A percentile compares a stretch with the other conserved stretches of the same genome.
Evolutionary conservation across 352 stramenopile species (phyloP).

Genomic region (Globisporangium cylindrosporum): DNA sequence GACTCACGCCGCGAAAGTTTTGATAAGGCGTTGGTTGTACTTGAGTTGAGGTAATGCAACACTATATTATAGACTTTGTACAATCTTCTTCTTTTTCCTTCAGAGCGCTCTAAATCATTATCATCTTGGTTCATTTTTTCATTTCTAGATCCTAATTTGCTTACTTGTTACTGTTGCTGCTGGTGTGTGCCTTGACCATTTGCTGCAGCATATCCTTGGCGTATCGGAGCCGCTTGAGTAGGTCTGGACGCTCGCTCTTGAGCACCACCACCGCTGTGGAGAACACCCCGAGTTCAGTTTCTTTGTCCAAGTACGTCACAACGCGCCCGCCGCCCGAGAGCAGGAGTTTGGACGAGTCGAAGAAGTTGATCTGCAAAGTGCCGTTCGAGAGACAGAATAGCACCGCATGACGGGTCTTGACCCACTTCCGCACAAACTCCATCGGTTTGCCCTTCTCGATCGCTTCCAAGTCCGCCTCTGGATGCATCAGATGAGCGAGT

Average conservation of each 20-base stretch:
- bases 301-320: slow-evolving; percentile 88
- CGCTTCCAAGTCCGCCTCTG: slow-evolving; percentile 19
- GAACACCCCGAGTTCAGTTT: slow-evolving; percentile 54
- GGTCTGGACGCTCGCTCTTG: slow-evolving; percentile 52
- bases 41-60: neutral
- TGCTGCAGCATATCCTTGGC: slow-evolving; percentile 97
- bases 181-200: slow-evolving; percentile 47
- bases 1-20: slow-evolving; percentile 2
- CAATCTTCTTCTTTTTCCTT: slow-evolving; percentile 4
- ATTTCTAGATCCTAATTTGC: neutral
- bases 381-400: slow-evolving; percentile 97
- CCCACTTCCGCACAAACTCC: slow-evolving; percentile 98
- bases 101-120: slow-evolving; percentile 5
- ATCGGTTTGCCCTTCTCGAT: slow-evolving; percentile 47
- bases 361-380: slow-evolving; percentile 96
- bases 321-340: slow-evolving; percentile 88
- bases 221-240: slow-evolving; percentile 87
- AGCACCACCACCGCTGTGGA: slow-evolving; percentile 57
- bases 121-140: slow-evolving; percentile 1
- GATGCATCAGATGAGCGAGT: slow-evolving; percentile 26
- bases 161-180: slow-evolving; percentile 3
- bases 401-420: slow-evolving; percentile 97
- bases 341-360: slow-evolving; percentile 95
- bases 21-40: neutral
- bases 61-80: slow-evolving; percentile 9